phyloP scores from a whole-genome alignment of 345 rosid genomes.

The Ailanthus altissimus region DNA sequence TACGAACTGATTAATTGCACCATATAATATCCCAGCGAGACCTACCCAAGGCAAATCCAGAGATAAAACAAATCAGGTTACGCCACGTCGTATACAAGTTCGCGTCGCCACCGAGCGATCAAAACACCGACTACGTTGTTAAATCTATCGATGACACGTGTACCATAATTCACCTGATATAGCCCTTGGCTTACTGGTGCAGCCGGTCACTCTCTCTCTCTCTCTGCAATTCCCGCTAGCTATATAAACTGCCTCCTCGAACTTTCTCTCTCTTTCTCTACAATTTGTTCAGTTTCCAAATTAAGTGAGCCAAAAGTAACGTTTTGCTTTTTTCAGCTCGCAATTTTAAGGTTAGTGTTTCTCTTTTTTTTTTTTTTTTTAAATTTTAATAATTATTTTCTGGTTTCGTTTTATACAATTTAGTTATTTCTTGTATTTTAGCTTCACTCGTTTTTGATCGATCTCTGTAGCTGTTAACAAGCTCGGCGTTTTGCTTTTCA shows the following conservation, averaged over 20 bases:
- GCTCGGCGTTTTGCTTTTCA: constrained; percentile 11
- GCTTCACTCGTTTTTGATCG: constrained; percentile 24
- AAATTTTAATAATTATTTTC: neutral
- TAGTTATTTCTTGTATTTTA: neutral
- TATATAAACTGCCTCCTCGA: constrained; percentile 41
- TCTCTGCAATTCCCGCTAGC: constrained; percentile 51
- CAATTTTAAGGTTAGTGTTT: constrained; percentile 42
- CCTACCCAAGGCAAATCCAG: constrained; percentile 21
- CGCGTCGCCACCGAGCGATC: constrained; percentile 38
- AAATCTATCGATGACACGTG: constrained; percentile 34
- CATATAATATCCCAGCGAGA: neutral
- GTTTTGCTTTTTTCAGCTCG: constrained; percentile 38
- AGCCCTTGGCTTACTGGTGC: constrained; percentile 34
- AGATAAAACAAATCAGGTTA: neutral
- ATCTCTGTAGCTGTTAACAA: constrained; percentile 22
- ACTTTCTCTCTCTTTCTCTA: neutral
- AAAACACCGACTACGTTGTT: constrained; percentile 29
- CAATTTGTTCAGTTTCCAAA: constrained; percentile 18
- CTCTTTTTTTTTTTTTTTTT: neutral
- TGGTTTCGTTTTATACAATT: neutral
- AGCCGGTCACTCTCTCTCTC: constrained; percentile 42
- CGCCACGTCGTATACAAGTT: constrained; percentile 27
- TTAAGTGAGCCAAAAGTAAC: constrained; percentile 31
- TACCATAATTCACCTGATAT: neutral
- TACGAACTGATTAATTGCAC: neutral